Evolutionary conservation across 148 eudicot genomes (phyloP), one percentile per base, ranked within the genome.

Genomic region (Amaranthus palmeri): DNA sequence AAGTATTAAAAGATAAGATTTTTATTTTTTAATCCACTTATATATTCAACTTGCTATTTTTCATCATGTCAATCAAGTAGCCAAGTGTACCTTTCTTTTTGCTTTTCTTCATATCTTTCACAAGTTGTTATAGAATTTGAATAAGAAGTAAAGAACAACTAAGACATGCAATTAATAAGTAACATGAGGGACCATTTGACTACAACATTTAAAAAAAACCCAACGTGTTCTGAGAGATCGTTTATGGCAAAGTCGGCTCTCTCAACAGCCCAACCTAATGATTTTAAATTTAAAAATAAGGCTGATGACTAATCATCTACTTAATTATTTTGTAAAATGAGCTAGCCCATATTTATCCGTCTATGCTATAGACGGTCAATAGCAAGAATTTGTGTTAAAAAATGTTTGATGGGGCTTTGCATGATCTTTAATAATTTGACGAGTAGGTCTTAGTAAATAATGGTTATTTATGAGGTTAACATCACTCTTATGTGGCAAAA

Each of bases 41-140:
- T 70, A 69, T 62, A 14, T 47, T 61, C 47, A 77, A 65, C 68
- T 60, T 45, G 45, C 54, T 67, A 10, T 68, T 52, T 4, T 11
- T 43, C 13, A 46, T 50, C 45, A n/a, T 47, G n/a, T 40, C 50
- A 73, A 61, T 40, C 72, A 69, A 62, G 71, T 49, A 65, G 69
- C 41, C 14, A 47, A 46, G 46, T 17, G 61, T 61, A 12, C 4
- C 50, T 45, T 6, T 45, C n/a, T 55, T 73, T 73, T 55, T 41
- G 52, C 8, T 52, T 14, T 52, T 78, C 18, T 47, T 10, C 13
- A 61, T 44, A 9, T 3, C 40, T 57, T 48, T 52, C 51, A 25
- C 74, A 68, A 73, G 73, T 78, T 78, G 81, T 45, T 40, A 47
- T 18, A 65, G 77, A 68, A 73, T 62, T 68, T 68, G 12, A 49